Evolutionary conservation across 306 rosid genomes (phyloP), one percentile per base, ranked within the genome.

Genomic region (Cucurbita ficifolia): DNA sequence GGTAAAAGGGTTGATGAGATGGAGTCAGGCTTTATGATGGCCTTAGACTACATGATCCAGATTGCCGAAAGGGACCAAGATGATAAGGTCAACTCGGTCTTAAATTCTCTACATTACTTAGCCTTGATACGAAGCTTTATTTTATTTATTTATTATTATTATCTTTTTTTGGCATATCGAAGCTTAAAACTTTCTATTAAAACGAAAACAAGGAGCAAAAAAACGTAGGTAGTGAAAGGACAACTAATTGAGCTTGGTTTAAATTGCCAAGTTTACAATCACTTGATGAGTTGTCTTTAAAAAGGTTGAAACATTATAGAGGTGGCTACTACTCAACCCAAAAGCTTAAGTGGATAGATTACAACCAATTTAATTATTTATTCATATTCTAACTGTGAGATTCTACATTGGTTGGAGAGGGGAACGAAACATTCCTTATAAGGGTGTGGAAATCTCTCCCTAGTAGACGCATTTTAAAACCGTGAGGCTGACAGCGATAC

Each of bases 1-100:
- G 96, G 98, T 65, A 93, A 88, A 85, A 88, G 98, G 79, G 97
- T 93, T 50, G 97, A 93, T 86, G 82, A 90, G 85, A 93, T 93
- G 98, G 97, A 93, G 67, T 81, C 94, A 0, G 86, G 90, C 79
- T 93, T 90, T 77, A 93, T 93, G 87, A 80, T 90, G 92, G 97
- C 95, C 51, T 85, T 93, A 55, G 98, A 90, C 82, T 93, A 85
- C 87, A 93, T 93, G 98, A 93, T 88, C 75, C 86, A 87, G 77
- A 89, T 84, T 72, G 90, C 96, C 68, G 90, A 93, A 60, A 78
- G 79, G 52, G 97, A 93, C 83, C 88, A 86, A 54, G 98, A 90
- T 74, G 94, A 93, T 14, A 93, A 87, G 96, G 98, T 88, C 75
- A 2, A 4, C 80, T 81, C 72, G 73, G 35, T 10, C 29, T 54